Evolutionary conservation across 805 yeast genomes (phyloP).

Genomic region (Spathaspora girioi): DNA sequence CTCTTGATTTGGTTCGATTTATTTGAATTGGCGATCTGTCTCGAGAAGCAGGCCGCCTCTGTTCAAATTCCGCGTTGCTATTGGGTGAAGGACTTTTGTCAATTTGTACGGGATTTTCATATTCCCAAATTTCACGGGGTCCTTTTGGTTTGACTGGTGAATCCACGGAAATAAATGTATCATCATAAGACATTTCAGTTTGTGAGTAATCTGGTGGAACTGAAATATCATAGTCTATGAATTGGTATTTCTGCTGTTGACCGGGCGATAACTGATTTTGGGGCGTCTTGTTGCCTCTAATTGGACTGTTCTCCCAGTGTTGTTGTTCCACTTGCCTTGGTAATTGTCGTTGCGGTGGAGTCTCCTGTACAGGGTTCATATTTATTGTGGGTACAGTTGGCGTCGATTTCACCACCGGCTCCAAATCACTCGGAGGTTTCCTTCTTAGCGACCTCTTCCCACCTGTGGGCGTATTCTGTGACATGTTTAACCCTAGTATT

Average conservation of each 20-base stretch:
- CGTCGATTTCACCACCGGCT: not conserved
- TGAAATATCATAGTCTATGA: not conserved
- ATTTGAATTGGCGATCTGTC: constrained; percentile 8
- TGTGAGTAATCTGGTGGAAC: not conserved
- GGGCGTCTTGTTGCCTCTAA: not conserved
- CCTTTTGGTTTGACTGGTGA: constrained; percentile 36
- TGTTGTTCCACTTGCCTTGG: too few species aligned
- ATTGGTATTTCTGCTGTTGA: not conserved
- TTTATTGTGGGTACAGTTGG: not conserved
- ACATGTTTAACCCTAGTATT: not conserved
- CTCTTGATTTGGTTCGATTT: constrained; percentile 3
- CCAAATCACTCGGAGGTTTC: constrained; percentile 22
- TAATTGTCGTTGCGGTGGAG: not conserved
- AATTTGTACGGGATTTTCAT: constrained; percentile 12
- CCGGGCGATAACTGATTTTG: not conserved
- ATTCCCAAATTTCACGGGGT: constrained; percentile 36
- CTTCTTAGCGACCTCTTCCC: constrained; percentile 18
- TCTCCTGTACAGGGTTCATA: not conserved
- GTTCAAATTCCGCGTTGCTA: not conserved
- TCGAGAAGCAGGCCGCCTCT: not conserved
- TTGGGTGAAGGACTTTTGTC: not conserved
- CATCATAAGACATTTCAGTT: constrained; percentile 15
- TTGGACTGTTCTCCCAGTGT: not conserved
- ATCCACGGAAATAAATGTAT: constrained; percentile 21
- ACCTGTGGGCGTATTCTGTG: not conserved